Evolutionary conservation across 768 basidiomycete genomes (phyloP).

Genomic region (Leccinellum rugosiceps): DNA sequence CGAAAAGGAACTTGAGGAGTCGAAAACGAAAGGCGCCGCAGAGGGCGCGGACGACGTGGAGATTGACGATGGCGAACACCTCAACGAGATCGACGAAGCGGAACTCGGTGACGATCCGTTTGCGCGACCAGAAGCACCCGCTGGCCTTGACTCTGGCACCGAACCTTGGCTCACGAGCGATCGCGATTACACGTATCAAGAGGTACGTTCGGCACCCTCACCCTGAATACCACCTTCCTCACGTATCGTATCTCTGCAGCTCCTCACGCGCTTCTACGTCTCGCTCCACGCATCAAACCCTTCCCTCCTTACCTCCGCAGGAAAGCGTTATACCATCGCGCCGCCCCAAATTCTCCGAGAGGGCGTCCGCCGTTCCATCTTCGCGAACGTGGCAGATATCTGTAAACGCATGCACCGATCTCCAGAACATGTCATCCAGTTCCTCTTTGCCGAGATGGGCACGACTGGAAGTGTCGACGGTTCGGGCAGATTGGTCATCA

Average conservation of each 20-base stretch:
- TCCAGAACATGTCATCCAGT: constrained; percentile 97
- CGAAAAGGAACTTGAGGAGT: constrained; percentile 83
- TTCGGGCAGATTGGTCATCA: constrained; percentile 88
- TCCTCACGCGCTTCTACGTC: constrained; percentile 88
- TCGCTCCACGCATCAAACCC: constrained; percentile 94
- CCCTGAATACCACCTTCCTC: background rate
- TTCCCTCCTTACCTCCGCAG: constrained; percentile 75
- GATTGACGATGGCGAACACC: constrained; percentile 59
- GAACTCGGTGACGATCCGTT: constrained; percentile 92
- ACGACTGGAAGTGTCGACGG: constrained; percentile 96
- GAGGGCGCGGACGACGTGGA: constrained; percentile 56
- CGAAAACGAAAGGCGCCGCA: constrained; percentile 62
- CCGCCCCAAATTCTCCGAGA: constrained; percentile 93
- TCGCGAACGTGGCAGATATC: constrained; percentile 95
- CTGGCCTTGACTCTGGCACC: constrained; percentile 67
- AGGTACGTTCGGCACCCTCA: constrained; percentile 48
- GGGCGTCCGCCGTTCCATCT: constrained; percentile 96
- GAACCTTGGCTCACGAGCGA: constrained; percentile 92
- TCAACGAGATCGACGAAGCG: constrained; percentile 69
- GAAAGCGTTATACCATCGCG: constrained; percentile 95
- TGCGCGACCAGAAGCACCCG: constrained; percentile 51
- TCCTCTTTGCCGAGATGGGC: constrained; percentile 97
- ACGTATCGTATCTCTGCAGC: constrained; percentile 41
- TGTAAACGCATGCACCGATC: constrained; percentile 98
- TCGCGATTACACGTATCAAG: constrained; percentile 93